A percentile compares a stretch with the other conserved stretches of the same genome.
These are phyloP conservation scores for Cyclospora cayetanensis DNA, from an alignment of 169 alveolate species.

Conservation along the genomic window DNA sequence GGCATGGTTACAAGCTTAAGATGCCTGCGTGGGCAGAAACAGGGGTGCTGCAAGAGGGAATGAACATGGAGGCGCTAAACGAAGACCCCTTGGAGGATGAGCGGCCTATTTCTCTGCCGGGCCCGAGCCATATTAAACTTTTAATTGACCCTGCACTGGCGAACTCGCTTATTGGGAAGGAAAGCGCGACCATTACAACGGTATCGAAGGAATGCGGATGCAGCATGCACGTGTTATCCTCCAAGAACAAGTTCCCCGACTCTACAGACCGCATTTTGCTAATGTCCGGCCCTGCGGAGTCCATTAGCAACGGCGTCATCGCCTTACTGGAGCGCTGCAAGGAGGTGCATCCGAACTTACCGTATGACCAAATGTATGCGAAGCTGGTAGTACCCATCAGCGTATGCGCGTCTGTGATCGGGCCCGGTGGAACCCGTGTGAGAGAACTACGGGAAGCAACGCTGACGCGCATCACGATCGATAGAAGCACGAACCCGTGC, in stretches of 20 bases:
- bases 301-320: constrained; percentile 49
- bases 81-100: constrained; percentile 44
- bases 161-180: constrained; percentile 55
- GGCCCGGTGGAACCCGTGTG: constrained; percentile 47
- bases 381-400: constrained; percentile 43
- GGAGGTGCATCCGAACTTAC: constrained; percentile 66
- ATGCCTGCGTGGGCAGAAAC: constrained; percentile 67
- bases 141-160: constrained; percentile 60
- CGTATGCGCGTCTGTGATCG: constrained; percentile 50
- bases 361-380: constrained; percentile 70
- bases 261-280: constrained; percentile 32
- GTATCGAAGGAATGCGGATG: constrained; percentile 44
- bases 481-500: constrained; percentile 7
- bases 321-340: constrained; percentile 57
- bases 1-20: constrained; percentile 37
- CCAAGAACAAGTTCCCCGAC: constrained; percentile 47
- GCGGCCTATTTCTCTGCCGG: constrained; percentile 47
- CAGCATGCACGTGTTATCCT: constrained; percentile 57
- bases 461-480: constrained; percentile 48
- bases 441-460: constrained; percentile 60
- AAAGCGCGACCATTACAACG: constrained; percentile 16
- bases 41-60: constrained; percentile 60
- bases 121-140: constrained; percentile 55
- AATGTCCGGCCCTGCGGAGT: constrained; percentile 50
- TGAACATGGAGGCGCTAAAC: constrained; percentile 62